Base-by-base conservation (phyloP, 345 rosid genomes). In the Brassica incana region DNA sequence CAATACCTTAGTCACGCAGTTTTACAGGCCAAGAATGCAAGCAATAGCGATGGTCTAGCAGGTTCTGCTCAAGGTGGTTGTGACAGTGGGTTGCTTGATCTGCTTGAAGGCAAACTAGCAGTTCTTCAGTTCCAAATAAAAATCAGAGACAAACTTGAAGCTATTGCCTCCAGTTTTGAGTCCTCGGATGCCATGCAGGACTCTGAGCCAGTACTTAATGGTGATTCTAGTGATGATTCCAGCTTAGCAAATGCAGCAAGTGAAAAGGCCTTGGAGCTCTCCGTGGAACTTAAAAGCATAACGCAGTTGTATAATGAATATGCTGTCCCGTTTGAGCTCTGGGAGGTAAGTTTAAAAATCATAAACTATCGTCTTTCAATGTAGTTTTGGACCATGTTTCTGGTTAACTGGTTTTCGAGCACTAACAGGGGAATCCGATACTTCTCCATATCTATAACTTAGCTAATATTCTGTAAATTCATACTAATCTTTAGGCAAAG, bases 271-370 rank as follows among this genome's bases (percentile, higher is more conserved):
- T 88, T 86, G 83, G 99, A 96, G 88, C 86, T 93, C 69, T 90
- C 98, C 15, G 81, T 85, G 73, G 97, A 95, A 85, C 88, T 91
- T 76, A 95, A 93, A 84, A 95, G 92, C 84, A 90, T 95, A 79
- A 95, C 99, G 52, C 91, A 95, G 83, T 85, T 96, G 72, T 96
- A 92, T 80, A 96, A 93, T 84, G 99, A 96, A 43, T 96, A 88
- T 85, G 97, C 99, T 58, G 98, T 92, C 81, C 98, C 97, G 43
- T 96, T 93, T 83, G 97, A 88, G 82, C 92, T 91, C 73, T 96
- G 99, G 99, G 98, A 93, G 97, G 99, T 91, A 82, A 20, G 63
- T 76, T 64, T 79, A 2, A 56, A 8, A 64, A 38, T 20, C 61
- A 54, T 36, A 5, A 73, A 75, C 75, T 50, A 27, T 50, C 64